Conservation (phyloP, 331 rosid species). For the Dryas integrifolia region DNA sequence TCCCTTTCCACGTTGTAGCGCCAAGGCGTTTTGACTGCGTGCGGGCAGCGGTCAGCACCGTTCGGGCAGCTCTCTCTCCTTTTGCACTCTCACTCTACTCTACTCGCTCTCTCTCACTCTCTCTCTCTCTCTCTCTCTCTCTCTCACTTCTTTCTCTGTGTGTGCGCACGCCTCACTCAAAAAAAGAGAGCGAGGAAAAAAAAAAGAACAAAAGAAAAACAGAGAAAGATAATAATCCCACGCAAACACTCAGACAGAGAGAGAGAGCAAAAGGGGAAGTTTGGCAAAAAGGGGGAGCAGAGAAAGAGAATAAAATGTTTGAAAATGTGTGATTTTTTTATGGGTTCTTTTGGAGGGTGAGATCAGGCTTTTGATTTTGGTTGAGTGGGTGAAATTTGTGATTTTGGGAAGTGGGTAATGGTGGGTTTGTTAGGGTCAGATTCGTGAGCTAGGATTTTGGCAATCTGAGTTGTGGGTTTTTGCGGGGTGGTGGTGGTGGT, state of each 20-base stretch:
- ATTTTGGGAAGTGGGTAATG: conserved; percentile 33
- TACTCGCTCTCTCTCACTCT: background rate
- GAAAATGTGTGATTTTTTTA: conserved; percentile 25
- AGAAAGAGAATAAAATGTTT: conserved; percentile 35
- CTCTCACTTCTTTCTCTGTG: background rate
- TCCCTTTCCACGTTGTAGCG: conserved; percentile 82
- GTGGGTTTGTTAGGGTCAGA: conserved; percentile 38
- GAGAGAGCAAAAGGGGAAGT: conserved; percentile 30
- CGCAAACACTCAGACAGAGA: conserved; percentile 35
- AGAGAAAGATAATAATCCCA: conserved; percentile 46
- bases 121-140: conserved; percentile 4
- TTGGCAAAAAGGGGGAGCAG: conserved; percentile 27
- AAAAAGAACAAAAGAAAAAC: background rate
- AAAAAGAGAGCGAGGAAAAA: conserved; percentile 19
- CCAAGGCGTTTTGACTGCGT: conserved; percentile 71
- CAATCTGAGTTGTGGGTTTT: conserved; percentile 28
- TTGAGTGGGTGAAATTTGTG: conserved; percentile 30
- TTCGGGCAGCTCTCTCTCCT: conserved; percentile 55
- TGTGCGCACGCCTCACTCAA: conserved; percentile 59
- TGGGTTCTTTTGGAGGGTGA: conserved; percentile 27
- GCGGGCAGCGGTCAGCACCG: conserved; percentile 90
- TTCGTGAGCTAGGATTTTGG: conserved; percentile 45
- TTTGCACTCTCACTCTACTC: conserved; percentile 14
- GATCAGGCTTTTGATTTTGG: conserved; percentile 53
- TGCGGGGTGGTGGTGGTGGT: conserved; percentile 2